phyloP scores from a whole-genome alignment of 352 stramenopile genomes.

The Proteromonas lacertae region DNA sequence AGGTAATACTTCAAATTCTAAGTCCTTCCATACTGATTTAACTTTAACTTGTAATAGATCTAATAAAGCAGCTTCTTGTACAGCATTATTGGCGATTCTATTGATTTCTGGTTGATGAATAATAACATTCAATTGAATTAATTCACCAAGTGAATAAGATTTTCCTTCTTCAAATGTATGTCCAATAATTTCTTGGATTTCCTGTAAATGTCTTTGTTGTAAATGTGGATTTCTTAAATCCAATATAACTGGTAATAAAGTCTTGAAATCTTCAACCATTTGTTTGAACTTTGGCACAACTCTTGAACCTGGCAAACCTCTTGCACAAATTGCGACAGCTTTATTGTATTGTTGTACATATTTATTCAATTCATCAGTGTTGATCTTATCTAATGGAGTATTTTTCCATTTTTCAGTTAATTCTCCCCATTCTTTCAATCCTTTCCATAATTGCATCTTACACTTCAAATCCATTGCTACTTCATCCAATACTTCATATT shows the following conservation, averaged over 20 bases:
- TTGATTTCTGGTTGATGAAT: constrained; percentile 63
- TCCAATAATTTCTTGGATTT: constrained; percentile 65
- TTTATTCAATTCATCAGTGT: constrained; percentile 37
- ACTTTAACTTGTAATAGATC: constrained; percentile 60
- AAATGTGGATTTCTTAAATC: constrained; percentile 85
- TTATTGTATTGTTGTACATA: constrained; percentile 48
- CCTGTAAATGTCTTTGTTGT: constrained; percentile 69
- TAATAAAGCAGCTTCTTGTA: constrained; percentile 82
- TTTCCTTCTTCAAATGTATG: constrained; percentile 51
- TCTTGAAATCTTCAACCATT: constrained; percentile 77
- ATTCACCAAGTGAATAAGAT: constrained; percentile 71
- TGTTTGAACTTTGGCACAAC: constrained; percentile 26
- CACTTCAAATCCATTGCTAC: constrained; percentile 48
- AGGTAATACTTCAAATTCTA: constrained; percentile 63
- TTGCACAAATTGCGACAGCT: constrained; percentile 34
- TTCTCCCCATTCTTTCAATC: constrained; percentile 33
- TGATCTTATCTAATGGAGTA: constrained; percentile 46
- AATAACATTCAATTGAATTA: constrained; percentile 63
- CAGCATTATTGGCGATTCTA: constrained; percentile 78
- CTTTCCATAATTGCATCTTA: constrained; percentile 50
- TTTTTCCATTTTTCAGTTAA: constrained; percentile 28
- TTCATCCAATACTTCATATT: constrained; percentile 48
- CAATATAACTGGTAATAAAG: constrained; percentile 66
- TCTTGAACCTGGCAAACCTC: constrained; percentile 36
- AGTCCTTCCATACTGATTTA: constrained; percentile 65